phyloP scores from a whole-genome alignment of 805 yeast genomes.

The Suhomyces faveliae region DNA sequence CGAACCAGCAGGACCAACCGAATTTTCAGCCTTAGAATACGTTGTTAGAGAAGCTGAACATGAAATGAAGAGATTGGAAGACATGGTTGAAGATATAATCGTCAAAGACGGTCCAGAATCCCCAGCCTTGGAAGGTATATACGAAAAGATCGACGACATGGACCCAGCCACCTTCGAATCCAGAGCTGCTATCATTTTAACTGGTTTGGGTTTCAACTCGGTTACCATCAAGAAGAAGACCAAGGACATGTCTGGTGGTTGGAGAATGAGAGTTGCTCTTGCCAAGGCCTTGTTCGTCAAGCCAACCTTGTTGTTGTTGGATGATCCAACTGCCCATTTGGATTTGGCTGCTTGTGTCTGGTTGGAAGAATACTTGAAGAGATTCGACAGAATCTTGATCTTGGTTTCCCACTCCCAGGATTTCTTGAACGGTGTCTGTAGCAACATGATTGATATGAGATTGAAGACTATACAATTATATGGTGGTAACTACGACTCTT shows the following conservation, averaged over 20 bases:
- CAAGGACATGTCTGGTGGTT: slow-evolving; percentile 99
- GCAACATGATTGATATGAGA: slow-evolving; percentile 98
- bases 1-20: slow-evolving; percentile 97
- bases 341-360: slow-evolving; percentile 99
- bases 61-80: slow-evolving; percentile 89
- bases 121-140: slow-evolving; percentile 76
- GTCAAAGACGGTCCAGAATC: slow-evolving; percentile 94
- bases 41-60: slow-evolving; percentile 95
- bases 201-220: slow-evolving; percentile 94
- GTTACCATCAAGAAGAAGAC: slow-evolving; percentile 88
- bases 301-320: slow-evolving; percentile 90
- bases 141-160: slow-evolving; percentile 94
- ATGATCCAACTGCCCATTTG: slow-evolving; percentile 99
- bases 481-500: slow-evolving; percentile 99
- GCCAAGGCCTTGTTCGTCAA: slow-evolving; percentile 97
- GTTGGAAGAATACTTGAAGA: slow-evolving; percentile 96
- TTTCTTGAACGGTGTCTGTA: slow-evolving; percentile 98
- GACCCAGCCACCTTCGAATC: slow-evolving; percentile 95
- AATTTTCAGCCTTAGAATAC: slow-evolving; percentile 88
- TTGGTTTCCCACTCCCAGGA: slow-evolving; percentile 98
- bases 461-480: slow-evolving; percentile 66
- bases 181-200: slow-evolving; percentile 91
- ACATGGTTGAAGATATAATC: slow-evolving; percentile 82
- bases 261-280: slow-evolving; percentile 99
- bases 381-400: slow-evolving; percentile 90